Base-by-base conservation (phyloP, 257 asterid genomes). In the Nicotiana knightiana region DNA sequence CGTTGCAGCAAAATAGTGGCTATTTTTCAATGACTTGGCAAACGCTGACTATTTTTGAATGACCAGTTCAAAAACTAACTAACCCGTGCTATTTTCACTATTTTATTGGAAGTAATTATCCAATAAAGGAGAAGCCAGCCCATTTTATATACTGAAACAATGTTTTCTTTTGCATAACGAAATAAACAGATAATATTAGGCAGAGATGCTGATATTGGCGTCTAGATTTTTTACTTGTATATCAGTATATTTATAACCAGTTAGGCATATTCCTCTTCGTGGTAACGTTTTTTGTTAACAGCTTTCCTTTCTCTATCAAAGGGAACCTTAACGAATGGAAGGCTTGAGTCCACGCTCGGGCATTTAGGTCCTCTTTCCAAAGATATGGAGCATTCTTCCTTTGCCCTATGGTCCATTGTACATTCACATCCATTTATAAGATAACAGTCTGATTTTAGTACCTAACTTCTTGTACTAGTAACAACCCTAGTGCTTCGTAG, bases 281-380 rank as follows among this genome's bases (percentile, higher is more conserved):
- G 39, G 57, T 68, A 37, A 37, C 77, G 39, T 46, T 66, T 4
- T 35, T 37, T 33, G 37, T 67, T 37, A 9, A 35, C 17, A 39
- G 1, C 5, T 46, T 37, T 71, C 12, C 58, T 17, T 39, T 26
- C 32, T 62, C 59, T 28, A 10, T 58, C 83, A 68, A 17, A 67
- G 73, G 77, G 61, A 75, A 65, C 83, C 62, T 83, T 32, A 58
- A 70, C 79, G 86, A 62, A 83, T 87, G 93, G 87, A 86, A 85
- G 88, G 63, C 87, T 81, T 64, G 81, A 81, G 76, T 89, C 91
- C 92, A 85, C 91, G 87, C 82, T 77, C 2, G 65, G 67, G 37
- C 80, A 51, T 82, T 84, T 65, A 85, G 83, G 81, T 85, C 86
- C 89, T 84, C 85, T 67, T 86, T 26, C 65, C 67, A 63, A 57